Conservation (phyloP, 2,329 filamentous ascomycete species). For the Botrytis cinerea region DNA sequence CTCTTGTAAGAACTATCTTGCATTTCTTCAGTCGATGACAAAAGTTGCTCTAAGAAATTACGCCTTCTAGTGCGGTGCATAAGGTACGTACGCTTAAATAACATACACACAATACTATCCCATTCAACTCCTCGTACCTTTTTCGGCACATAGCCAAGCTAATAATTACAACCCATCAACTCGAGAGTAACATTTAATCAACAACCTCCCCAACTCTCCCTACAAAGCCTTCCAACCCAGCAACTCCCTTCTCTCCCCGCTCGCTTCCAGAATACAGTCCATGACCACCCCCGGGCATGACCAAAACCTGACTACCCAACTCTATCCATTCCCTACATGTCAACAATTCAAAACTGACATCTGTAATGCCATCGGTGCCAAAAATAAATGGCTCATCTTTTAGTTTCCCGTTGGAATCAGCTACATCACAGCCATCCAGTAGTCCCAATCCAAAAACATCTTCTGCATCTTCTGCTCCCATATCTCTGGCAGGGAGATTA, state of each 20-base stretch:
- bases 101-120: background rate
- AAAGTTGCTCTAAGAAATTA: background rate
- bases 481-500: constrained; percentile 34
- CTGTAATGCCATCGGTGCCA: constrained; percentile 43
- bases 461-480: constrained; percentile 39
- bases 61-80: background rate
- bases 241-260: constrained; percentile 53
- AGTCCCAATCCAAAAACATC: constrained; percentile 62
- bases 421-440: constrained; percentile 47
- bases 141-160: background rate
- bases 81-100: background rate
- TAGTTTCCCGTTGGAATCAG: constrained; percentile 42
- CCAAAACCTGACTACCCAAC: constrained; percentile 66
- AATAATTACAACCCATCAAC: background rate
- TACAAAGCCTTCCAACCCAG: constrained; percentile 71
- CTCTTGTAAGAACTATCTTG: background rate
- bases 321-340: constrained; percentile 73
- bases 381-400: constrained; percentile 43
- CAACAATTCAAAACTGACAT: constrained; percentile 69
- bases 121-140: background rate
- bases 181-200: constrained; percentile 48
- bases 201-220: constrained; percentile 65
- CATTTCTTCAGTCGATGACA: background rate
- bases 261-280: constrained; percentile 58
- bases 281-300: constrained; percentile 70